Conservation (phyloP, 768 basidiomycete genomes). For the Russula sp. region DNA sequence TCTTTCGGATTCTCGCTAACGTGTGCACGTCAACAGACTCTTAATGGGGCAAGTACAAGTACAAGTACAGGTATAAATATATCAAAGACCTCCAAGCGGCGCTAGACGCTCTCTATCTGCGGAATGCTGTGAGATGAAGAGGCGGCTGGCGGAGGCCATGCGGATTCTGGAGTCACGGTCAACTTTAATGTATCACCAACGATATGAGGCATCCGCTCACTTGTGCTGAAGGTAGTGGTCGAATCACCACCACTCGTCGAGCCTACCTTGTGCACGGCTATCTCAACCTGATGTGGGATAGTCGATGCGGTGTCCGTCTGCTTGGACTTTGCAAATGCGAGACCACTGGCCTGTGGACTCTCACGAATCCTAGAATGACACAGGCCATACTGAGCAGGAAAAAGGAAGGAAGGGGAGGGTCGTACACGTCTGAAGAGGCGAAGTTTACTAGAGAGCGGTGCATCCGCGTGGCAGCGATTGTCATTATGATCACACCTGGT, state of each 20-base stretch:
- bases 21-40: too few species aligned
- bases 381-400: neutral
- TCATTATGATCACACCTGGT: neutral
- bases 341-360: neutral
- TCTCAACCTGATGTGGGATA: neutral
- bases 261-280: neutral
- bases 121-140: too few species aligned
- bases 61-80: too few species aligned
- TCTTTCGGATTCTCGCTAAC: too few species aligned
- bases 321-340: neutral
- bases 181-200: too few species aligned
- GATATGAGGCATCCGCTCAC: neutral
- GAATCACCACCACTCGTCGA: neutral
- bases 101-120: too few species aligned
- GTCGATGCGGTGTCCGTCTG: neutral
- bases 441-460: neutral
- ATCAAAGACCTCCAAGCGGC: too few species aligned
- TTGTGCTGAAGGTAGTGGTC: neutral
- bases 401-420: neutral
- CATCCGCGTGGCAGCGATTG: neutral
- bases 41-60: too few species aligned
- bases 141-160: too few species aligned
- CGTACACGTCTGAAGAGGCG: neutral
- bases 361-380: neutral
- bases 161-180: too few species aligned